phyloP scores from a whole-genome alignment of 805 yeast genomes.

The Pichia scutulata region DNA sequence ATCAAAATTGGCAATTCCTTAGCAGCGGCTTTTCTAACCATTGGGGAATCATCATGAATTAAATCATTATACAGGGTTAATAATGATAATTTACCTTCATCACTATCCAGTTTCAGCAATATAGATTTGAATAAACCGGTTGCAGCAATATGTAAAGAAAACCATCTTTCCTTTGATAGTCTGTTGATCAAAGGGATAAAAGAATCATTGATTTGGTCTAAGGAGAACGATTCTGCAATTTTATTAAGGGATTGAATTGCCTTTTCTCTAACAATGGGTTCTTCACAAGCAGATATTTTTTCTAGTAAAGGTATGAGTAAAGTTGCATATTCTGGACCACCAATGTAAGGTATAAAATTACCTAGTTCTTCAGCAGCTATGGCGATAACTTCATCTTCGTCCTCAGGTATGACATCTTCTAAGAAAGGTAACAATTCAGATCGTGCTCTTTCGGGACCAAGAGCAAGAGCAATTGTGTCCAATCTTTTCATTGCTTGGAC shows the following conservation, averaged over 20 bases:
- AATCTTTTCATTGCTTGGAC: slow-evolving; percentile 91
- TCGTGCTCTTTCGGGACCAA: slow-evolving; percentile 90
- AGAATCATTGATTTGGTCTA: slow-evolving; percentile 54
- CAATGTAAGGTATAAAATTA: slow-evolving; percentile 78
- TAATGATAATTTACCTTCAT: slow-evolving; percentile 49
- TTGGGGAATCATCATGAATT: slow-evolving; percentile 88
- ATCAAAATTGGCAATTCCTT: slow-evolving; percentile 70
- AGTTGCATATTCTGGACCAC: slow-evolving; percentile 65
- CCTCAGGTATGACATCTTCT: slow-evolving; percentile 86
- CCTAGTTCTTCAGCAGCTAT: slow-evolving; percentile 89
- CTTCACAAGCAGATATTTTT: slow-evolving; percentile 85
- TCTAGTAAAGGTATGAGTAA: slow-evolving; percentile 64
- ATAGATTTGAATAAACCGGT: slow-evolving; percentile 80
- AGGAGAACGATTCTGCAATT: slow-evolving; percentile 55
- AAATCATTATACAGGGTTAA: slow-evolving; percentile 62
- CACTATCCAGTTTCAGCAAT: slow-evolving; percentile 46
- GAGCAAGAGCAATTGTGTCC: slow-evolving; percentile 89
- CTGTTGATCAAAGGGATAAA: slow-evolving; percentile 72
- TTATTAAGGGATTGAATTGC: slow-evolving; percentile 81
- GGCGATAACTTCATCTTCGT: slow-evolving; percentile 96
- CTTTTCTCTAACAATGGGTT: slow-evolving; percentile 90
- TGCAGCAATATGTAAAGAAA: slow-evolving; percentile 82
- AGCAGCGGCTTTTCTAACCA: slow-evolving; percentile 96
- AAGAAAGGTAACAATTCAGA: slow-evolving; percentile 85
- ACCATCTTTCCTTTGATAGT: slow-evolving; percentile 88